Evolutionary conservation across 208 protist genomes (phyloP).

Genomic region (Trypanosoma lewisi): DNA sequence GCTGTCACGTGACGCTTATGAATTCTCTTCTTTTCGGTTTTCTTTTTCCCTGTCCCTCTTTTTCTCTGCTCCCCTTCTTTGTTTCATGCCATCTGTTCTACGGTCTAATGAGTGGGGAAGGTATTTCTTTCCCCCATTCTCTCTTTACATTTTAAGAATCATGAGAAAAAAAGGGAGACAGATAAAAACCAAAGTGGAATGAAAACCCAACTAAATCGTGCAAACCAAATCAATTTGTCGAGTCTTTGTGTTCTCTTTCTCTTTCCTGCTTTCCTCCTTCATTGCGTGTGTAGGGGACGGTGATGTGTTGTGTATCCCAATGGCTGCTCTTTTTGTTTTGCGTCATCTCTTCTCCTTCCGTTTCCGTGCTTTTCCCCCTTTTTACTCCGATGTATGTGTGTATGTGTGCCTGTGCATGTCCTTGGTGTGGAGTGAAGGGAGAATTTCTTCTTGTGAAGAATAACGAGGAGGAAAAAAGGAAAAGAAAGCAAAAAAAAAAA

Average conservation of each 20-base stretch:
- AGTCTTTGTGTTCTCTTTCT: too few species aligned
- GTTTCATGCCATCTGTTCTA: background rate
- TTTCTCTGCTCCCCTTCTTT: background rate
- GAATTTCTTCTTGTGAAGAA: too few species aligned
- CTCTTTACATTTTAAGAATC: background rate
- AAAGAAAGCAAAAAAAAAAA: too few species aligned
- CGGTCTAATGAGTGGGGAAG: background rate
- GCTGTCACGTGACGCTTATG: background rate
- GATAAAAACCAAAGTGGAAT: background rate
- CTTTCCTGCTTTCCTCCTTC: too few species aligned
- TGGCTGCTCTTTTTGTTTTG: background rate
- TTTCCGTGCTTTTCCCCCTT: background rate
- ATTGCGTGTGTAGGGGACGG: too few species aligned
- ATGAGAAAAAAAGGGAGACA: background rate
- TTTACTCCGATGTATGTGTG: background rate
- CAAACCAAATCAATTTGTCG: background rate
- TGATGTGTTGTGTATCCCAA: too few species aligned
- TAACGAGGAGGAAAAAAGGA: too few species aligned
- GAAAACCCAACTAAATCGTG: conserved; percentile 3
- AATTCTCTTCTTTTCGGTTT: background rate
- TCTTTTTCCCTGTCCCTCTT: background rate
- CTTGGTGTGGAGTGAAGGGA: too few species aligned
- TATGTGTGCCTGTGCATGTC: too few species aligned
- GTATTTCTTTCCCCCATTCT: background rate
- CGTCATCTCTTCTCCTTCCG: background rate